A percentile compares a stretch with the other conserved stretches of the same genome.
Evolutionary conservation across 192 early-diverging fungal genomes (phyloP).

Genomic region (Coemansia sp.): DNA sequence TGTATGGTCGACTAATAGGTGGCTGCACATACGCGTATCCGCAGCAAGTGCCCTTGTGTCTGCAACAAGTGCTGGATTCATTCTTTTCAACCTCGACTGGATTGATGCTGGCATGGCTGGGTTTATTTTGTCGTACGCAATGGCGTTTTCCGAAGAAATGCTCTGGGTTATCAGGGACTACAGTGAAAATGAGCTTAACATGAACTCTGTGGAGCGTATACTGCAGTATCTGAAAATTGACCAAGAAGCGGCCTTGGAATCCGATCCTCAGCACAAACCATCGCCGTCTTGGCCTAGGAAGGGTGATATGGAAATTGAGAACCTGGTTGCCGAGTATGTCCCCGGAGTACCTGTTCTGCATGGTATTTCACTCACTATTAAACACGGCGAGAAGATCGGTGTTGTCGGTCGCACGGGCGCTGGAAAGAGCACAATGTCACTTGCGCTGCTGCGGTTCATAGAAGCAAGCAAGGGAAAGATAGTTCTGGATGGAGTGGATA

Average conservation of each 20-base stretch:
- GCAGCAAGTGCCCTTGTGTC: conserved; percentile 67
- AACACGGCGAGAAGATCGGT: conserved; percentile 77
- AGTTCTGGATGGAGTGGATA: conserved; percentile 74
- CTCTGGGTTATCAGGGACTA: conserved; percentile 79
- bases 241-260: conserved; percentile 71
- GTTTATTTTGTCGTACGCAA: conserved; percentile 75
- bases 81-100: conserved; percentile 48
- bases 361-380: conserved; percentile 57
- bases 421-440: conserved; percentile 72
- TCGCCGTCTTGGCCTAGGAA: conserved; percentile 63
- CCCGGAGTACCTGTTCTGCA: conserved; percentile 66
- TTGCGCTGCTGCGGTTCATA: conserved; percentile 76
- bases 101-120: conserved; percentile 82
- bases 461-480: conserved; percentile 78
- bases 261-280: conserved; percentile 54
- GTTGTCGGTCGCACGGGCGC: conserved; percentile 87
- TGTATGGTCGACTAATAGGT: conserved; percentile 77
- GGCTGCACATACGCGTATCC: conserved; percentile 78
- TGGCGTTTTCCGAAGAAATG: conserved; percentile 76
- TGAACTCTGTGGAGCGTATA: conserved; percentile 85
- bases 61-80: conserved; percentile 62
- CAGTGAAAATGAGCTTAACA: conserved; percentile 73
- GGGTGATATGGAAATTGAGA: conserved; percentile 47
- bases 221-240: conserved; percentile 76
- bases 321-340: conserved; percentile 73